Conservation (phyloP, 371 early-diverging fungal genomes). For the Blastocladiella emersonii region DNA sequence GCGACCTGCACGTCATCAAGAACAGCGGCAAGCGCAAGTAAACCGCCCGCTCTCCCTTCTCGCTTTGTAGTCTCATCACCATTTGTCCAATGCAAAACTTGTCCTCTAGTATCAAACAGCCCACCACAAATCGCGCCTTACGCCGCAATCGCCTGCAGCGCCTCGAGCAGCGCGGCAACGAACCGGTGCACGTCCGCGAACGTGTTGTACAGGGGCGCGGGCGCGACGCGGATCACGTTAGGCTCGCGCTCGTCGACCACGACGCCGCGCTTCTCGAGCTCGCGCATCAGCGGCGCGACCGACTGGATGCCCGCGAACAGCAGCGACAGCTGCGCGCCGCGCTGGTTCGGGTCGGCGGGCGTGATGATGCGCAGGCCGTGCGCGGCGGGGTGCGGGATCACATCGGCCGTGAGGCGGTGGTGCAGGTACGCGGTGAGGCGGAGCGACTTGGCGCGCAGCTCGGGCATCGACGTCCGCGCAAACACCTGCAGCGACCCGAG, state of each 20-base stretch:
- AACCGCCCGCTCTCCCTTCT: no score
- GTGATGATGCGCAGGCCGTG: conserved; percentile 44
- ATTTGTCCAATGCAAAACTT: neutral
- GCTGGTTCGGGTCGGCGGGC: conserved; percentile 50
- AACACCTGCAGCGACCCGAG: conserved; percentile 69
- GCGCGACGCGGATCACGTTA: conserved; percentile 82
- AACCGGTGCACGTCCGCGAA: conserved; percentile 56
- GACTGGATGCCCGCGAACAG: conserved; percentile 17
- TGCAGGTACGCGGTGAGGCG: conserved; percentile 73
- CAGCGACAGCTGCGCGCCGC: conserved; percentile 82
- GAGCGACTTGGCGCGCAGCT: conserved; percentile 54
- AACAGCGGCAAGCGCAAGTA: conserved; percentile 1
- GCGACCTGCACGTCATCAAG: conserved; percentile 2
- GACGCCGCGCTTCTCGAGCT: conserved; percentile 39
- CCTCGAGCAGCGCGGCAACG: conserved; percentile 3
- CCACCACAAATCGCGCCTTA: neutral
- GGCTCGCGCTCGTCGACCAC: conserved; percentile 84
- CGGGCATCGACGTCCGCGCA: conserved; percentile 47
- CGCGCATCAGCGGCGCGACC: conserved; percentile 28
- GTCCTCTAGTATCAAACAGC: neutral
- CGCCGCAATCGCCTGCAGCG: neutral
- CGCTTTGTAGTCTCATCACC: no score
- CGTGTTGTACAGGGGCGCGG: conserved; percentile 75
- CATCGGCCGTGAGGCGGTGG: conserved; percentile 33
- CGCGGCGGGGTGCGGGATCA: neutral